Evolutionary conservation across 768 basidiomycete species (phyloP), one percentile per base, ranked within the genome.

Genomic region (Hericium erinaceus): DNA sequence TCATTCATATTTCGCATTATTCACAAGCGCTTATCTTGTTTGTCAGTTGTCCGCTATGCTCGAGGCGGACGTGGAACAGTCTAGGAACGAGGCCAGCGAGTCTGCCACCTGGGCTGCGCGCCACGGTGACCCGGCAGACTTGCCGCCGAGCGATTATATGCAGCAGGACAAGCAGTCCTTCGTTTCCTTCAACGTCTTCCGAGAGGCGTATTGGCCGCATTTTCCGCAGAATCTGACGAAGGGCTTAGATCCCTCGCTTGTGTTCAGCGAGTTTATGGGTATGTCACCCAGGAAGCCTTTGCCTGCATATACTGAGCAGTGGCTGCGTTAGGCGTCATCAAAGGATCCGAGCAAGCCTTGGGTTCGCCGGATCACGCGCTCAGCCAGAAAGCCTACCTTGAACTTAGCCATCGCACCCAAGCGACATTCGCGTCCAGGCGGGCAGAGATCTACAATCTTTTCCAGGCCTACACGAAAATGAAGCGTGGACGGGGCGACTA

Each of bases 201-300:
- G 74, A 6, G 61, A 69, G 24, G 63, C 67, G 0, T 87, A 86
- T 62, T 88, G 86, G 86, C 72, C 75, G 2, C 81, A 77, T 65
- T 79, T 85, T 48, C 71, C 81, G 1, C 77, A 80, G 57, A 59
- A 64, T 6, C 69, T 81, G 40, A 78, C 70, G 1, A 83, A 80
- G 60, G 75, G 75, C 2, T 68, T 87, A 13, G 33, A 33, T 10
- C 77, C 85, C 2, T 73, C 79, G 12, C 69, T 84, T 4, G 83
- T 85, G 0, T 89, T 79, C 64, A 80, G 78, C 39, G 84, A 89
- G 63, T 68, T 89, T 22, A 75, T 88, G 58, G 86, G 33, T 33
- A 8, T 8, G 33, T 33, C 7, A 33, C 2, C 6, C 9, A 33
- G 1, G 7, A 33, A 33, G 33, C 33, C 1, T 8, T 33, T 33